Base-by-base conservation (phyloP, 176 grass and related monocot genomes). In the Phragmites australis region DNA sequence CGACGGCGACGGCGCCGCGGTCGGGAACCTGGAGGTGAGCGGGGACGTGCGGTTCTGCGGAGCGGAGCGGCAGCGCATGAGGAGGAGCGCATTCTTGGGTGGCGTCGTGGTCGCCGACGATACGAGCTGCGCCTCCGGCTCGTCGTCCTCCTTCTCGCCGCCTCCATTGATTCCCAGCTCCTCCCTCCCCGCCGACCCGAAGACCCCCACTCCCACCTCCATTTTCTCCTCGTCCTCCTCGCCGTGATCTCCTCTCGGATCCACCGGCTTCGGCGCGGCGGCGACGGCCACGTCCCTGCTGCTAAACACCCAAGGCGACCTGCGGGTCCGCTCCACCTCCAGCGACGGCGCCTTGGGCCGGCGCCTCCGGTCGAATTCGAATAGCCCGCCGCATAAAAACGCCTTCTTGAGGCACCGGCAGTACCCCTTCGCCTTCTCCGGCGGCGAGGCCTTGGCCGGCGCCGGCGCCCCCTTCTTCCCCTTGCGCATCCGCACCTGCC, bases 1-100 rank as follows among this genome's bases (percentile, higher is more conserved):
- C 11, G 84, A 89, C 1, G 68, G 66, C 13, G 87, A 86, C 7
- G 79, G 75, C 29, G 9, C 3, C 5, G 72, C 73, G 22, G 69
- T 72, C 15, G 78, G 75, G 90, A 88, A 89, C 40, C 89, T 29
- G 30, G 81, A 70, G 0, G 83, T 90, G 40, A 94, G 92, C 34
- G 89, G 68, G 10, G 83, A 87, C 47, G 81, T 70, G 37, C 89
- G 86, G 84, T 99, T 92, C 76, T 99, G 96, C 65, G 96, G 96
- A 30, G 96, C 92, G 1, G 96, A 99, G 6, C 96, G 92, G 86
- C 96, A 93, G 18, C 96, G 87, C 96, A 99, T 99, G 10, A 99
- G 84, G n/a, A 99, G 74, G 39, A 99, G 96, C 19, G 96, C 96
- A 80, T 99, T 94, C 72, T 93, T 99, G 3, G 92, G 96, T 25